Percentiles rank a stretch among this genome's conserved stretches.
Conservation (phyloP, 768 basidiomycete genomes). For the Dacryopinax spathularia region DNA sequence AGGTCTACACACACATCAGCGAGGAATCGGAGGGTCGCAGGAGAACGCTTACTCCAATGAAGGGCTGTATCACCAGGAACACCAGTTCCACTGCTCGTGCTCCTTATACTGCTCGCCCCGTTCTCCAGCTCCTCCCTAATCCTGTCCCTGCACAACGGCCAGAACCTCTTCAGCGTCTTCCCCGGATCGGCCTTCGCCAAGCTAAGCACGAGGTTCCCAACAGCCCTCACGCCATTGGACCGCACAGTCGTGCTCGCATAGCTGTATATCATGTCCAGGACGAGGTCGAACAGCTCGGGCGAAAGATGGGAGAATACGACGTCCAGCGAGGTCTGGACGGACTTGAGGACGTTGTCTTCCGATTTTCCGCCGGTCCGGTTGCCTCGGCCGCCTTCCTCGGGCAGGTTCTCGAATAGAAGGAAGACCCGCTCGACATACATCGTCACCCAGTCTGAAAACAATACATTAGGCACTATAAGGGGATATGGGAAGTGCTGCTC, state of each 20-base stretch:
- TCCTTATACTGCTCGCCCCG: slow-evolving; percentile 76
- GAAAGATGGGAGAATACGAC: slow-evolving; percentile 70
- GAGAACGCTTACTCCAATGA: slow-evolving; percentile 64
- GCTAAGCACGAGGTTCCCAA: slow-evolving; percentile 75
- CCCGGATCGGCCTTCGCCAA: slow-evolving; percentile 65
- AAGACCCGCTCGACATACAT: slow-evolving; percentile 65
- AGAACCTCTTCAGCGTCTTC: slow-evolving; percentile 63
- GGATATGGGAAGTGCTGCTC: slow-evolving; percentile 9
- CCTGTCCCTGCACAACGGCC: slow-evolving; percentile 59
- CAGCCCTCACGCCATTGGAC: slow-evolving; percentile 79
- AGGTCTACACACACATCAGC: slow-evolving; percentile 39
- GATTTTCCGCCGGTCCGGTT: slow-evolving; percentile 75
- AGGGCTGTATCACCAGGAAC: slow-evolving; percentile 76
- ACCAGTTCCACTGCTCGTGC: slow-evolving; percentile 57
- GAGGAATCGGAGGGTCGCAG: neutral
- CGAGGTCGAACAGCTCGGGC: slow-evolving; percentile 64
- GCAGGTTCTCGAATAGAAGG: slow-evolving; percentile 78
- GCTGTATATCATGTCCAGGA: slow-evolving; percentile 68
- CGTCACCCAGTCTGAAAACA: slow-evolving; percentile 54
- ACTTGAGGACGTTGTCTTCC: slow-evolving; percentile 62
- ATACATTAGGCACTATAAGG: neutral
- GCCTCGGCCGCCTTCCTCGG: slow-evolving; percentile 82
- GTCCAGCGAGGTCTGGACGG: slow-evolving; percentile 67
- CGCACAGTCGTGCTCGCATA: slow-evolving; percentile 83
- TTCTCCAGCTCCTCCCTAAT: slow-evolving; percentile 77